A percentile compares a stretch with the other conserved stretches of the same genome.
phyloP scores from a whole-genome alignment of 768 basidiomycete genomes.

The Naematelia encephala region DNA sequence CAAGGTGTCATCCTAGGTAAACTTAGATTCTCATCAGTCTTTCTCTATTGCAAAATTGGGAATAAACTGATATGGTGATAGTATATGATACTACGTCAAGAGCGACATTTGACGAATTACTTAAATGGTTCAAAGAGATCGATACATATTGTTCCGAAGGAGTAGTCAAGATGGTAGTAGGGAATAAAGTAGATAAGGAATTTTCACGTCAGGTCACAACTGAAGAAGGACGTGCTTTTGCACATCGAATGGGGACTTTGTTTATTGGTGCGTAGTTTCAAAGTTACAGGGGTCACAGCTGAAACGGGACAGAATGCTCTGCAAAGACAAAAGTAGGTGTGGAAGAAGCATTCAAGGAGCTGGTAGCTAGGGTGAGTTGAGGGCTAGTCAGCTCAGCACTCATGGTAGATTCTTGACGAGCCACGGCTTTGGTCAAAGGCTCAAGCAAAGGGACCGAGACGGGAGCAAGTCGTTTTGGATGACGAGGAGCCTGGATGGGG shows the following conservation, averaged over 20 bases:
- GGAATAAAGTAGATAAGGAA: conserved; percentile 85
- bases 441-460: background rate
- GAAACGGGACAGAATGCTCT: conserved; percentile 64
- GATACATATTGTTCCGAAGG: conserved; percentile 84
- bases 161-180: conserved; percentile 91
- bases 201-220: conserved; percentile 82
- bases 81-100: conserved; percentile 94
- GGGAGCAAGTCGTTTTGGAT: background rate
- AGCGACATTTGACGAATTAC: conserved; percentile 90
- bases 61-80: no score
- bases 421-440: background rate
- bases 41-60: background rate
- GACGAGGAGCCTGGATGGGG: background rate
- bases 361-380: conserved; percentile 72
- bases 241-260: conserved; percentile 71
- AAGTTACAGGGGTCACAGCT: background rate
- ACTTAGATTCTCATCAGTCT: conserved; percentile 12
- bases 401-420: background rate
- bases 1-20: conserved; percentile 55
- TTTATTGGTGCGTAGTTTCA: background rate
- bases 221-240: conserved; percentile 74
- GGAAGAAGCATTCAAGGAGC: conserved; percentile 67
- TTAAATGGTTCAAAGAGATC: conserved; percentile 83
- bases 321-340: conserved; percentile 89
- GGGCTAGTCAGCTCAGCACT: no score